phyloP scores from a whole-genome alignment of 2,329 filamentous ascomycete genomes.

The Fusarium sp. region DNA sequence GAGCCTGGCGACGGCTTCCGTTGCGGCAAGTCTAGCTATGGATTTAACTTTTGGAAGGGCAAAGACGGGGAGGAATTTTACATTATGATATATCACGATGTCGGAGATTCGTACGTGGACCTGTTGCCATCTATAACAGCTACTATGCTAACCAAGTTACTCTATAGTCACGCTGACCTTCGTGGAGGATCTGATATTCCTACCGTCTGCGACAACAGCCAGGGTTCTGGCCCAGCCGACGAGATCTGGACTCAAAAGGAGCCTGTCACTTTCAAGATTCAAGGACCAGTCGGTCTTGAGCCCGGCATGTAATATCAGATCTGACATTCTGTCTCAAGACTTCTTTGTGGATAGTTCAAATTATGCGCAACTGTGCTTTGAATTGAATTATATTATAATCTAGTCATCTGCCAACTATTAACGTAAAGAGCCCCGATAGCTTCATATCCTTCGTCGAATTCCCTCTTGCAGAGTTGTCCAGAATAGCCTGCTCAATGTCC shows the following conservation, averaged over 20 bases:
- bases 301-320: not conserved
- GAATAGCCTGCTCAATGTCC: no score
- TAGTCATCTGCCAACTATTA: no score
- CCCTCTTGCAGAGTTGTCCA: no score
- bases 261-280: slow-evolving; percentile 24
- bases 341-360: no score
- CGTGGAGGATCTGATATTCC: slow-evolving; percentile 24
- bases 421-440: no score
- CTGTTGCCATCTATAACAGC: not conserved
- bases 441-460: no score
- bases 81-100: slow-evolving; percentile 27
- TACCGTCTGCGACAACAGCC: slow-evolving; percentile 34
- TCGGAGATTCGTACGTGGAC: slow-evolving; percentile 12
- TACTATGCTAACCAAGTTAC: not conserved
- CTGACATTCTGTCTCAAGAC: no score
- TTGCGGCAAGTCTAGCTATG: slow-evolving; percentile 20
- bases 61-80: slow-evolving; percentile 2
- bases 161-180: slow-evolving; percentile 27
- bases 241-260: slow-evolving; percentile 30
- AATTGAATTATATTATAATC: no score
- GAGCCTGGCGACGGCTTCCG: slow-evolving; percentile 1
- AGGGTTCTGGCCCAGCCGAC: slow-evolving; percentile 25
- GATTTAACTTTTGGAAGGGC: slow-evolving; percentile 14
- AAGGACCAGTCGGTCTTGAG: slow-evolving; percentile 18
- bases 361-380: no score